phyloP scores from a whole-genome alignment of 2,329 filamentous ascomycete species.

The Xylariomycetidae sp. region DNA sequence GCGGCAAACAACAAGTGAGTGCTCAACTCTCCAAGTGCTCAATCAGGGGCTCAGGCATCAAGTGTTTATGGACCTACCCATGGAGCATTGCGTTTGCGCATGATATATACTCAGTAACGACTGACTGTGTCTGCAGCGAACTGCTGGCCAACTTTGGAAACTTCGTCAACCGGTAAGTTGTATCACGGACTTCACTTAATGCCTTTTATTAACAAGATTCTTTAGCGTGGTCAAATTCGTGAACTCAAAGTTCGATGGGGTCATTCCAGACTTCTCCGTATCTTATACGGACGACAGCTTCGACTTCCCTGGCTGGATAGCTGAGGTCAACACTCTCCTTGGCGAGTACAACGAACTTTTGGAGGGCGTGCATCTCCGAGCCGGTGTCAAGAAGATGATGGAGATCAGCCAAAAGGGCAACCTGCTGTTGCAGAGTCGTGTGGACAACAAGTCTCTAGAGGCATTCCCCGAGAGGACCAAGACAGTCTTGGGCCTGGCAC shows the following conservation, averaged over 20 bases:
- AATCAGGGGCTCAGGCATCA: too few species aligned
- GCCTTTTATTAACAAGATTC: not conserved
- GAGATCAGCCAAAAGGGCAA: slow-evolving; percentile 60
- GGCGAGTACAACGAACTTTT: slow-evolving; percentile 49
- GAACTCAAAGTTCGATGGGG: slow-evolving; percentile 66
- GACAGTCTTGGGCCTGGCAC: slow-evolving; percentile 52
- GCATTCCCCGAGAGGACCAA: slow-evolving; percentile 30
- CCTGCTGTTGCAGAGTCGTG: slow-evolving; percentile 39
- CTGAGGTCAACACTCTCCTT: slow-evolving; percentile 40
- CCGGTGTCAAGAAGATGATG: slow-evolving; percentile 54
- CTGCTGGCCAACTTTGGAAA: slow-evolving; percentile 59
- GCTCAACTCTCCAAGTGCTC: not conserved
- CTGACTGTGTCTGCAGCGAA: slow-evolving; percentile 30
- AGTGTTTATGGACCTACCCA: too few species aligned
- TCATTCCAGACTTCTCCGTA: slow-evolving; percentile 56
- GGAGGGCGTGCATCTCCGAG: slow-evolving; percentile 52
- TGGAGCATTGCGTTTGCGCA: not conserved
- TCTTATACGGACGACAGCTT: slow-evolving; percentile 50
- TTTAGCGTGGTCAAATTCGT: slow-evolving; percentile 63
- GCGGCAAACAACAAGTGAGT: slow-evolving; percentile 59
- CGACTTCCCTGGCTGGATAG: slow-evolving; percentile 35
- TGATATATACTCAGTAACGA: not conserved
- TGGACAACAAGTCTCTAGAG: slow-evolving; percentile 34
- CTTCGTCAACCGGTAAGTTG: slow-evolving; percentile 51
- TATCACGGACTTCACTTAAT: not conserved